These are phyloP conservation scores for Ulota crispa DNA, from an alignment of 225 moss, liverwort and hornwort genomes.

Conservation along the genomic window DNA sequence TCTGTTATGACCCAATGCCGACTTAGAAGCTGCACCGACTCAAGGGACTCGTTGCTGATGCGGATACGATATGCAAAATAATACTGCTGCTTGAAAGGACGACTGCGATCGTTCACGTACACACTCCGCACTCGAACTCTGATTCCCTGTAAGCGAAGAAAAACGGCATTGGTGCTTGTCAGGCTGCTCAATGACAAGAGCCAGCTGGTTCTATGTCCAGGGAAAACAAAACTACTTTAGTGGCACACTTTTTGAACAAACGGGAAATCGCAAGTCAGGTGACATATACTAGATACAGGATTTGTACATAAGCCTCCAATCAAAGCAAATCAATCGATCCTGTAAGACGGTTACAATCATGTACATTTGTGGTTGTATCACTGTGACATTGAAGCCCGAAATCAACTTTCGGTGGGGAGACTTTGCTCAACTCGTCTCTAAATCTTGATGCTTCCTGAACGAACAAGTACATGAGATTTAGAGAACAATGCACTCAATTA, in stretches of 20 bases:
- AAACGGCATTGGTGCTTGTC: background rate
- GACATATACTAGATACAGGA: background rate
- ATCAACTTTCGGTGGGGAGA: slow-evolving; percentile 42
- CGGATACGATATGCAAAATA: slow-evolving; percentile 65
- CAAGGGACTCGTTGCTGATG: slow-evolving; percentile 50
- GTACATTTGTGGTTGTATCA: slow-evolving; percentile 54
- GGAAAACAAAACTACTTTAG: background rate
- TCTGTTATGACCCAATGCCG: slow-evolving; percentile 62
- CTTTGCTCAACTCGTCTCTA: slow-evolving; percentile 47
- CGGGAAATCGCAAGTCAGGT: background rate
- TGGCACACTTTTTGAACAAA: background rate
- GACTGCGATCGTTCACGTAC: slow-evolving; percentile 52
- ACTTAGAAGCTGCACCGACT: slow-evolving; percentile 51
- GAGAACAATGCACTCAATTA: background rate
- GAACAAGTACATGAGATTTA: background rate
- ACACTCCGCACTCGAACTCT: slow-evolving; percentile 60
- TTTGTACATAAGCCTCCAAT: background rate
- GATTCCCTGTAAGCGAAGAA: slow-evolving; percentile 41
- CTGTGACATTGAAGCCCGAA: slow-evolving; percentile 46
- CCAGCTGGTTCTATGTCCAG: background rate
- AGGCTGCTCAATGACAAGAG: slow-evolving; percentile 5
- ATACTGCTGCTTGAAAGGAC: slow-evolving; percentile 53
- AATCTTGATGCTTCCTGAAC: slow-evolving; percentile 52
- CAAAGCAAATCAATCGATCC: slow-evolving; percentile 9
- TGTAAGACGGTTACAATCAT: background rate